Base-by-base conservation (phyloP, 164 flowering plant genomes). In the Chimonanthus salicifolius region DNA sequence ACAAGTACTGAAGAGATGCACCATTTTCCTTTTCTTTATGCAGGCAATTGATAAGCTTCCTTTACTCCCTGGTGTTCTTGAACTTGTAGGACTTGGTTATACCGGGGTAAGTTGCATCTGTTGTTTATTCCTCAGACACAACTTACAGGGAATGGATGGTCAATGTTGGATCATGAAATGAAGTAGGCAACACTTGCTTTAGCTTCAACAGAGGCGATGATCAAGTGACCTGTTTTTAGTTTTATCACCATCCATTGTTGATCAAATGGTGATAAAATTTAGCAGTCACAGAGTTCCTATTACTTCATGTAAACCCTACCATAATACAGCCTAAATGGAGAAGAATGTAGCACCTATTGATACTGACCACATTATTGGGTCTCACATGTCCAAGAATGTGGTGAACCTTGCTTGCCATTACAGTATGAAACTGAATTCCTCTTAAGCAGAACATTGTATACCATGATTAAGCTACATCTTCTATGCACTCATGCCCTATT, bases 31-130 rank as follows among this genome's bases (percentile, higher is more conserved):
- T 16, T 21, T 50, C 49, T 62, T 67, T 1, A 48, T 71, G 44
- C 89, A 93, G 98, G 95, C 98, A 48, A 86, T 94, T 75, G 98
- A 94, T 67, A 86, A 85, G 91, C 90, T 94, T 77, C 98, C 98
- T 6, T 64, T 94, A 72, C 72, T 91, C 75, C 97, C 98, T 70
- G 92, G 94, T 5, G 82, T 86, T 70, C 88, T 94, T 62, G 98
- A 94, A 88, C 78, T 91, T 8, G 94, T 91, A 2, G 98, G 97
- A 80, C 89, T 94, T 63, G 95, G 98, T 62, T 91, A 94, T 76
- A 69, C 94, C 7, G 98, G 97, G 82, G 98, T 93, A 81, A 85
- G 90, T 78, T 69, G 6, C 3, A 33, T 65, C n/a, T 45, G 13
- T 65, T 65, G 44, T 15, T 44, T 65, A 45, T 65, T 45, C 49